phyloP scores from a whole-genome alignment of 2,329 filamentous ascomycete genomes.

The Monilinia aucupariae region DNA sequence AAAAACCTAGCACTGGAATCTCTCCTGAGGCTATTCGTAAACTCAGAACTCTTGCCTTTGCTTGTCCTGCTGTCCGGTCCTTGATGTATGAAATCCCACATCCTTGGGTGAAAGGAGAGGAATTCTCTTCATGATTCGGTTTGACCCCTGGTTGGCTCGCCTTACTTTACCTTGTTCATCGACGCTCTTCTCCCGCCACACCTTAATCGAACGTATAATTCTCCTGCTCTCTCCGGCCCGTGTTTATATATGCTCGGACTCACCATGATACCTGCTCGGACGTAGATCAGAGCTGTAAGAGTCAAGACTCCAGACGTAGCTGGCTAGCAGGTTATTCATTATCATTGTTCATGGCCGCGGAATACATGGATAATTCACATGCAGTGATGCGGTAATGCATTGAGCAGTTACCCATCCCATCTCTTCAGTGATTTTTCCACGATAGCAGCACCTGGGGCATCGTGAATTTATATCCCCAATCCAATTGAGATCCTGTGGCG shows the following conservation, averaged over 20 bases:
- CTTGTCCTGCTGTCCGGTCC: too few species aligned
- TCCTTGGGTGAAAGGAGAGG: too few species aligned
- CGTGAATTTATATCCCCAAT: neutral
- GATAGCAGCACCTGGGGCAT: neutral
- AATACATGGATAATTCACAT: neutral
- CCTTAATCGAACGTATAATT: slow-evolving; percentile 15
- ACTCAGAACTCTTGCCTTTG: too few species aligned
- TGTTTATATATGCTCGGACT: too few species aligned
- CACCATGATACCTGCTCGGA: too few species aligned
- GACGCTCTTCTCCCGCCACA: slow-evolving; percentile 9
- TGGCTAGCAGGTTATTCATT: neutral
- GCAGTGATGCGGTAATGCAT: neutral
- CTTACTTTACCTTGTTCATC: neutral
- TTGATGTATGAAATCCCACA: too few species aligned
- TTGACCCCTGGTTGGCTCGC: neutral
- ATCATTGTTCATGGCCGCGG: too few species aligned
- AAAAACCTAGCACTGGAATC: neutral
- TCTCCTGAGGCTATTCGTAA: neutral
- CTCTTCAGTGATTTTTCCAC: neutral
- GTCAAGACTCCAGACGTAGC: neutral
- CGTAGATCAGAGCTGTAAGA: neutral
- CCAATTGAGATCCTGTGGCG: neutral
- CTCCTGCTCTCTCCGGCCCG: neutral
- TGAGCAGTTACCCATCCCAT: slow-evolving; percentile 2
- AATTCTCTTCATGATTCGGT: too few species aligned